phyloP scores from a whole-genome alignment of 1,284 basidiomycete genomes.

The Moesziomyces sp. region DNA sequence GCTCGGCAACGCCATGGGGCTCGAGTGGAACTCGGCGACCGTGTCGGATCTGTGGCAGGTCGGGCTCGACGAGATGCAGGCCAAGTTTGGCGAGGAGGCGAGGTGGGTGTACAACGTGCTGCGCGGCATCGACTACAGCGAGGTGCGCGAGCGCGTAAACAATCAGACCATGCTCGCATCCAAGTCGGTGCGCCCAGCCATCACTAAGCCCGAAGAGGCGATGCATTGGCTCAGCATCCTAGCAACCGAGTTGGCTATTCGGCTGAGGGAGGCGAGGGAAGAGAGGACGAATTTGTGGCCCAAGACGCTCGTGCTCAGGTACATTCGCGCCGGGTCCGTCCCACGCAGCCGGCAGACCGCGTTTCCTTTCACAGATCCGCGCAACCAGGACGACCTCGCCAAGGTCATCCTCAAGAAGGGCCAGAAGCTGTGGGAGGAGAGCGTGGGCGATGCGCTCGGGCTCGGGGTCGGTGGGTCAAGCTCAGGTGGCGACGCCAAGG shows the following conservation, averaged over 20 bases:
- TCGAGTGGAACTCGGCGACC: constrained; percentile 82
- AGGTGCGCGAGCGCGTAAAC: constrained; percentile 74
- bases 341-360: constrained; percentile 80
- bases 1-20: constrained; percentile 85
- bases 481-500: constrained; percentile 57
- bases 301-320: constrained; percentile 80
- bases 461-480: constrained; percentile 6
- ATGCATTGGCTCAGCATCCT: constrained; percentile 90
- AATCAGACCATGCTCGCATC: constrained; percentile 64
- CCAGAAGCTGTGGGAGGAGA: constrained; percentile 86
- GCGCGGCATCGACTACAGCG: constrained; percentile 85
- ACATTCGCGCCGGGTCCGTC: constrained; percentile 72
- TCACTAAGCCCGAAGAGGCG: constrained; percentile 51
- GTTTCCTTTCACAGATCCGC: constrained; percentile 74
- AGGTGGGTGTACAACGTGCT: constrained; percentile 81
- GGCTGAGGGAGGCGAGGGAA: constrained; percentile 84
- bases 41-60: constrained; percentile 78
- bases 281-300: constrained; percentile 80
- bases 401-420: constrained; percentile 82
- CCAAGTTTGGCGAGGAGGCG: constrained; percentile 82
- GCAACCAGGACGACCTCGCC: constrained; percentile 40
- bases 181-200: constrained; percentile 60
- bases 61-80: constrained; percentile 79
- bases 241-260: constrained; percentile 85
- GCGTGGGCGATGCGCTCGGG: constrained; percentile 71